These are phyloP conservation scores for Saksenaea oblongispora DNA, from an alignment of 371 early-diverging fungal genomes.

Conservation along the genomic window DNA sequence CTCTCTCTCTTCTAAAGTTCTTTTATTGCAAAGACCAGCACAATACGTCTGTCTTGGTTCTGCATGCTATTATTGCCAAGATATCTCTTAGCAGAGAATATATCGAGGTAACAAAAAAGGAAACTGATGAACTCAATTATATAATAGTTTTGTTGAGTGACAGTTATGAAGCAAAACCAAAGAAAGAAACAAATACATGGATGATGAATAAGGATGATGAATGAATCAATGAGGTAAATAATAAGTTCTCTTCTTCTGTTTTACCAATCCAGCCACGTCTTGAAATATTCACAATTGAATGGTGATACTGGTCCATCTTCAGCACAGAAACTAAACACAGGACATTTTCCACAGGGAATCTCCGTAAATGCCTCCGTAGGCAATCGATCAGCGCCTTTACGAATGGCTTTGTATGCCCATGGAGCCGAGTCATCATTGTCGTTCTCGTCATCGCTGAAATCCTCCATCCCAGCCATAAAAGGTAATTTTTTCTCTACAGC, in stretches of 20 bases:
- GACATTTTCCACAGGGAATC: slow-evolving; percentile 86
- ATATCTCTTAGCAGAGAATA: too few relatives aligned
- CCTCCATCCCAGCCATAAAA: slow-evolving; percentile 48
- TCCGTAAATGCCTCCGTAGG: slow-evolving; percentile 65
- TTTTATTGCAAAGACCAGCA: too few relatives aligned
- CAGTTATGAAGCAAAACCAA: too few relatives aligned
- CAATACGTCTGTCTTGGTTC: too few relatives aligned
- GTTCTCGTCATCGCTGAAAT: slow-evolving; percentile 58
- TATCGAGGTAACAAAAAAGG: too few relatives aligned
- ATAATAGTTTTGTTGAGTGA: too few relatives aligned
- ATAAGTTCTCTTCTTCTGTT: background rate
- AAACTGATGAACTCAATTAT: too few relatives aligned
- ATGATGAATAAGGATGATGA: too few relatives aligned
- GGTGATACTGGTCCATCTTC: slow-evolving; percentile 79
- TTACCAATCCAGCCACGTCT: slow-evolving; percentile 72
- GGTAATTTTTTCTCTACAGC: slow-evolving; percentile 72
- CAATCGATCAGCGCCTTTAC: slow-evolving; percentile 50
- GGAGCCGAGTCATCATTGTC: slow-evolving; percentile 39
- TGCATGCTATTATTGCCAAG: too few relatives aligned
- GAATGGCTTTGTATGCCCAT: slow-evolving; percentile 79
- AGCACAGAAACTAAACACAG: slow-evolving; percentile 70
- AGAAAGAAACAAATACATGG: too few relatives aligned
- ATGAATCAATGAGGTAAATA: background rate
- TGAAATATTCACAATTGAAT: slow-evolving; percentile 73
- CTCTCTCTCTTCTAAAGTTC: too few relatives aligned